phyloP scores from a whole-genome alignment of 1,139 yeast genomes.

The Blastobotrys buckinghamii region DNA sequence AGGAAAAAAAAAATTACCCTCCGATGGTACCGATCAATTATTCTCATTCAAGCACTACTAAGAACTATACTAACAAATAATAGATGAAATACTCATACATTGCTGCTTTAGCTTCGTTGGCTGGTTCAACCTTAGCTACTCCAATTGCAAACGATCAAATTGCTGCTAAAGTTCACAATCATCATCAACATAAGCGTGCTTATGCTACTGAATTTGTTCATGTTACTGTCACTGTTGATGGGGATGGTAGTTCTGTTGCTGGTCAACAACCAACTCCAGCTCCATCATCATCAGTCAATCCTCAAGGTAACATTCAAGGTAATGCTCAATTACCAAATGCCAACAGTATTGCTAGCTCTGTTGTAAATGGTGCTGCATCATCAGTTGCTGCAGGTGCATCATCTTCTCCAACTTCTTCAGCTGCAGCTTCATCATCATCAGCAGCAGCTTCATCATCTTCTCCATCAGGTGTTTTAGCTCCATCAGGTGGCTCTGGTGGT shows the following conservation, averaged over 20 bases:
- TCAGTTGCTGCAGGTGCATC: conserved; percentile 27
- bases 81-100: conserved; percentile 27
- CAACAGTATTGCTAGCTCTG: conserved; percentile 12
- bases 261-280: conserved; percentile 19
- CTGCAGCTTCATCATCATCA: conserved; percentile 19
- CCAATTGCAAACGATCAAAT: conserved; percentile 18
- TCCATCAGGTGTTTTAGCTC: conserved; percentile 25
- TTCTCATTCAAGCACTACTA: no score
- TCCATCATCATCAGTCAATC: conserved; percentile 24
- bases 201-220: conserved; percentile 78
- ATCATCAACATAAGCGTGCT: conserved; percentile 55
- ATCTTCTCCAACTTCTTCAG: conserved; percentile 24
- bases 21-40: no score
- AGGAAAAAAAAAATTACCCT: no score
- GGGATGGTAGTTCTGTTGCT: conserved; percentile 46
- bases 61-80: background rate
- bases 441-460: conserved; percentile 23
- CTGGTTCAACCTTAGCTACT: conserved; percentile 42
- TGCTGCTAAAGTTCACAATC: conserved; percentile 24
- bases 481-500: conserved; percentile 25
- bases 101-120: conserved; percentile 37
- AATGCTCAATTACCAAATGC: conserved; percentile 24
- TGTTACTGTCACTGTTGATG: conserved; percentile 63
- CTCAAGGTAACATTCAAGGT: conserved; percentile 25
- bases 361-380: conserved; percentile 25